Base-by-base conservation (phyloP, 2,329 filamentous ascomycete genomes). In the Aureobasidium sp. region DNA sequence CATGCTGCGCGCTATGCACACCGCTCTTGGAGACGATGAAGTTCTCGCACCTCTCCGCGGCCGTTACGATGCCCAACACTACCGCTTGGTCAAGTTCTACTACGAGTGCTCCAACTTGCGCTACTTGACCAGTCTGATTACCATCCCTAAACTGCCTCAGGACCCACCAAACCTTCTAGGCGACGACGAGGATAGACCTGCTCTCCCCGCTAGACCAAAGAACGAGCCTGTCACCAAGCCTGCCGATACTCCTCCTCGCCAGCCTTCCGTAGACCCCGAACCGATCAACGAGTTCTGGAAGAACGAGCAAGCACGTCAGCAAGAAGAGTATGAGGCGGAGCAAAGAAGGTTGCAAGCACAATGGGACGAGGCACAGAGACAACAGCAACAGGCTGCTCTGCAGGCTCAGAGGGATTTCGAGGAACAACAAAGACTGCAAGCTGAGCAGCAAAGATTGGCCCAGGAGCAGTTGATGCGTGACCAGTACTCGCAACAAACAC, bases 251-350 rank as follows among this genome's bases (percentile, higher is more conserved):
- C 84, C 88, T 1, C 84, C 84, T 10, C 80, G 83, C 53, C 82
- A 85, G 7, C 87, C 87, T 68, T 78, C 84, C 0, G 86, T 92
- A 1, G 94, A 97, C 69, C 93, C 93, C 0, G 92, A 94, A 71
- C 91, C 96, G 53, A 97, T 99, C 71, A 90, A 90, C 59, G 94
- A 99, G 70, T 99, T 99, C 75, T 99, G 94, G 94, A 95, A 95
- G 77, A 90, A 86, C 68, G 92, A 97, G 74, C 84, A 96, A 65
- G 88, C 89, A 67, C 84, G 92, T 37, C 92, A 97, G 74, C 95
- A 97, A 73, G 87, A 92, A 67, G 92, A 96, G 73, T 99, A 95
- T 71, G 94, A 95, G 72, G 91, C 92, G 51, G 93, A 99, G 75
- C 94, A 99, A 77, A 84, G 87, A 41, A 86, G 94, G 17, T 77